Conservation (phyloP, 306 rosid species). For the Dryas octopetala region DNA sequence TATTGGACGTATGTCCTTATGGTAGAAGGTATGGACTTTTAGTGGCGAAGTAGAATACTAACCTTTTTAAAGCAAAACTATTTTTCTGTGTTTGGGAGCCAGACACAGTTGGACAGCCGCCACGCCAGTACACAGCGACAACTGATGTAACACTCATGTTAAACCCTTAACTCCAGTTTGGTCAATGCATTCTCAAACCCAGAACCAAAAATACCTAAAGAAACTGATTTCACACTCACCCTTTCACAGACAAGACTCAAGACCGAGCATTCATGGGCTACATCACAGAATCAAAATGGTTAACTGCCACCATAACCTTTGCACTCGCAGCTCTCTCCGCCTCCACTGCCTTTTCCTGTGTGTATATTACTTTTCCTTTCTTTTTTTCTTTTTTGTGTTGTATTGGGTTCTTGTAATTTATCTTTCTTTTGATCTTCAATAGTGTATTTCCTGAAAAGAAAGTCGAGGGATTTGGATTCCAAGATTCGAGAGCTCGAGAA, state of each 20-base stretch:
- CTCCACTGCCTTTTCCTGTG: constrained; percentile 50
- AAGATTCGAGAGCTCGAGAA: constrained; percentile 56
- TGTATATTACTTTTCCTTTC: background rate
- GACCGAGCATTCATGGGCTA: background rate
- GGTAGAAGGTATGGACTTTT: no score
- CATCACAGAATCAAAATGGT: constrained; percentile 18
- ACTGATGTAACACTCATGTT: no score
- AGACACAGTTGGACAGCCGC: background rate
- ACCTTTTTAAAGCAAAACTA: no score
- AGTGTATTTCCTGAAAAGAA: constrained; percentile 54
- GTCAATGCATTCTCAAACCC: background rate
- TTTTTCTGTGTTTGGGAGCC: no score
- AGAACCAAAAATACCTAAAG: background rate
- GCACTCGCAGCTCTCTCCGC: constrained; percentile 55
- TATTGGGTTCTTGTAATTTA: background rate
- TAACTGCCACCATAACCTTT: constrained; percentile 33
- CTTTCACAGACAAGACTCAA: background rate
- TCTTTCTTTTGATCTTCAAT: background rate
- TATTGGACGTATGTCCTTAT: no score
- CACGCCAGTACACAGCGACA: no score
- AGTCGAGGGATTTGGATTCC: constrained; percentile 51
- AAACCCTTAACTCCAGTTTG: no score
- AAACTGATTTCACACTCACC: background rate
- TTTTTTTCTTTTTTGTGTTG: no score
- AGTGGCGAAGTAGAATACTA: no score